Base-by-base conservation (phyloP, 495 filamentous ascomycete genomes). In the Hamigera avellanea region DNA sequence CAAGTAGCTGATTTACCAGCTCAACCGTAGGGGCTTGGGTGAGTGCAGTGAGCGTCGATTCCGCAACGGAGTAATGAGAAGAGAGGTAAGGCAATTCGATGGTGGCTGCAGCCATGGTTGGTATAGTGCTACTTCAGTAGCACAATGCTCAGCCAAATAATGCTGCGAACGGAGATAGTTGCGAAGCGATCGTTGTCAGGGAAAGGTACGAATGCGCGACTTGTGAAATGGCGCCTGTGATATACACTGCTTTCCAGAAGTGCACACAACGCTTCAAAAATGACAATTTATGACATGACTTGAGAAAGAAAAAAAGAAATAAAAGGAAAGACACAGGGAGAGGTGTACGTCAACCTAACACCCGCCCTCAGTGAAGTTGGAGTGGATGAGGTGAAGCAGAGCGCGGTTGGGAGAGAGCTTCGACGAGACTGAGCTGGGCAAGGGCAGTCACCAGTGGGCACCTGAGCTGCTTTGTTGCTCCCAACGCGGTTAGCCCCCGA, bases 31-130 rank as follows among this genome's bases (percentile, higher is more conserved):
- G 87, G 36, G 73, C 64, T 37, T 86, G 75, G 16, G 80, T 64
- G 39, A 83, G 65, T 12, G 73, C 65, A 8, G 69, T 59, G 39
- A 95, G 53, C 14, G 80, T 79, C 18, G 62, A 47, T 61, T 87
- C 69, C 2, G 84, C 73, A 43, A 94, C 59, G 37, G 75, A 67
- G 56, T 80, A 80, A 56, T 86, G 84, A 19, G 76, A 66, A 43
- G 84, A 72, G 35, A 95, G 61, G 61, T 82, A 89, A 42, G 72
- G 68, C 33, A 84, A 53, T 65, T 93, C 83, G 13, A 89, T 62
- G 34, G 73, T 76, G 33, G 72, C 75, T 43, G 80, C 71, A 48
- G 84, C 83, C 85, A 91, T 91, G 43, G 46, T 75, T 61, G 41
- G 35, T 37, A 32, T 39, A 15, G 19, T 13, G 14, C 26, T 29